A percentile compares a stretch with the other conserved stretches of the same genome.
phyloP scores from a whole-genome alignment of 1,284 basidiomycete species.

The Xanthoconium separans region DNA sequence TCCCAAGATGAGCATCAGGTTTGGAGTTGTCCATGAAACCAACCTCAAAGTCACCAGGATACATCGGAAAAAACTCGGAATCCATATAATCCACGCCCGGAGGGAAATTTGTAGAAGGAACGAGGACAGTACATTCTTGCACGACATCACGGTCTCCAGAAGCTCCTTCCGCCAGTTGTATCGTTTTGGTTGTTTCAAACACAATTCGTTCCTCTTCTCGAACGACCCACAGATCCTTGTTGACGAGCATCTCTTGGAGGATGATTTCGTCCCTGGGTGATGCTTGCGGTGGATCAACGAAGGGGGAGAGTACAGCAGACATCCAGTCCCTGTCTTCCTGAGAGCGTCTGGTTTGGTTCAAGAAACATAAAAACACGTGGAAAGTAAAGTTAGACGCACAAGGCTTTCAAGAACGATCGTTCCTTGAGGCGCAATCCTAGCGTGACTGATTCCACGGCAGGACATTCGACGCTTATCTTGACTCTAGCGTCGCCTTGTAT shows the following conservation, averaged over 20 bases:
- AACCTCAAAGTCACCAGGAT: no score
- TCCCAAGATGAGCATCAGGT: background rate
- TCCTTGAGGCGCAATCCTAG: slow-evolving; percentile 27
- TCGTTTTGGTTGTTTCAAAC: slow-evolving; percentile 14
- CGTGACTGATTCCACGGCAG: slow-evolving; percentile 4
- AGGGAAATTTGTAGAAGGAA: slow-evolving; percentile 20
- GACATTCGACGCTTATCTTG: slow-evolving; percentile 19
- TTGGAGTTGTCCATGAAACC: no score
- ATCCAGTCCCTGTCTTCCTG: background rate
- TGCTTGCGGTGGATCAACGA: background rate
- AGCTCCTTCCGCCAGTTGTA: background rate
- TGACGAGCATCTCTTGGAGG: background rate
- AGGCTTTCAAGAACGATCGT: slow-evolving; percentile 16
- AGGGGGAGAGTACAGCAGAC: background rate
- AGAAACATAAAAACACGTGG: background rate
- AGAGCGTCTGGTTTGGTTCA: slow-evolving; percentile 1
- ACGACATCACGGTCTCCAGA: slow-evolving; percentile 1
- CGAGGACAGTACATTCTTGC: slow-evolving; percentile 10
- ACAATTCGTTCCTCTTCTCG: slow-evolving; percentile 18
- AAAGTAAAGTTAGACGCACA: background rate
- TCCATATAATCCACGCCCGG: slow-evolving; percentile 7
- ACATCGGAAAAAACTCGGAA: no score
- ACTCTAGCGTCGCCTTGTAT: slow-evolving; percentile 18
- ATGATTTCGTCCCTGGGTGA: background rate
- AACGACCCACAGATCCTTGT: slow-evolving; percentile 12